phyloP scores from a whole-genome alignment of 768 basidiomycete species.

The Suillus subluteus region DNA sequence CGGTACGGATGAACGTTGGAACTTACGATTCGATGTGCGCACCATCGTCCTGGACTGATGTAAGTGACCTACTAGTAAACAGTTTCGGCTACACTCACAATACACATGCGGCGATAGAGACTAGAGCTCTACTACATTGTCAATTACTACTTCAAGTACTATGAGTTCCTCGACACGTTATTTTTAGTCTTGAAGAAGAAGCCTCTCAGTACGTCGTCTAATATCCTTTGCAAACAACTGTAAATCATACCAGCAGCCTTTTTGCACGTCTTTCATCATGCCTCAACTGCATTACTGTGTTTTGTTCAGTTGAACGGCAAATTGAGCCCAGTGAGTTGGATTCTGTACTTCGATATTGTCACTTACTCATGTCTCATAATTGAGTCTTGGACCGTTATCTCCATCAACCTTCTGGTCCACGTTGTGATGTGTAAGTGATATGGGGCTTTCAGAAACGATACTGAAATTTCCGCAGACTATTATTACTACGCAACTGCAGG shows the following conservation, averaged over 20 bases:
- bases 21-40: slow-evolving; percentile 77
- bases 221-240: slow-evolving; percentile 7
- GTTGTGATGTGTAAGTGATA: slow-evolving; percentile 87
- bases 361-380: slow-evolving; percentile 6
- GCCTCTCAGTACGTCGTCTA: slow-evolving; percentile 68
- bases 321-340: slow-evolving; percentile 78
- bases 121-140: slow-evolving; percentile 94
- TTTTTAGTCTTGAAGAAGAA: slow-evolving; percentile 98
- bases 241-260: slow-evolving; percentile 60
- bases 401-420: slow-evolving; percentile 87
- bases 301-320: slow-evolving; percentile 90
- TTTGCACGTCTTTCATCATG: slow-evolving; percentile 97
- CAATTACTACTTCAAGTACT: slow-evolving; percentile 97
- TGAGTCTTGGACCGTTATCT: slow-evolving; percentile 91
- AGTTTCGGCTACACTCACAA: slow-evolving; percentile 10
- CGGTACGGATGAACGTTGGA: slow-evolving; percentile 75
- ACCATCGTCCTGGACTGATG: slow-evolving; percentile 77
- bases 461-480: slow-evolving; percentile 64
- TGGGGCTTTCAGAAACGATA: background rate
- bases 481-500: slow-evolving; percentile 98
- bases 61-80: slow-evolving; percentile 42
- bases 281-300: slow-evolving; percentile 91
- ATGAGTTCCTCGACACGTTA: slow-evolving; percentile 92
- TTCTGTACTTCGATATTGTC: background rate
- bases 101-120: slow-evolving; percentile 47